Evolutionary conservation across 1,284 basidiomycete genomes (phyloP).

Genomic region (Mycena citricolor): DNA sequence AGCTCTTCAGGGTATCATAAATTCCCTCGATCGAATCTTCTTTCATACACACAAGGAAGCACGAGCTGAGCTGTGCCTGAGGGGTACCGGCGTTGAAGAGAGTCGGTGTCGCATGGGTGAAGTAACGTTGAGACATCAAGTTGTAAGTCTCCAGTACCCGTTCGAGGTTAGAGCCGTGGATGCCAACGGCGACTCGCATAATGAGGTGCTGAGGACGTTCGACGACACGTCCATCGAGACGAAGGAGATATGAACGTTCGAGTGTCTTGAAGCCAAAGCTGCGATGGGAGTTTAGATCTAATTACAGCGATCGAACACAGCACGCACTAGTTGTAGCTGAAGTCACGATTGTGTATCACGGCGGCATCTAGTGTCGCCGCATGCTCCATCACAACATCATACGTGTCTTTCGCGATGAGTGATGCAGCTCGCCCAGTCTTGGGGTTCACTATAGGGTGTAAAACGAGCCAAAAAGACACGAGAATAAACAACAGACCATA

Average conservation of each 20-base stretch:
- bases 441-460: conserved; percentile 78
- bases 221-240: conserved; percentile 92
- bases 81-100: conserved; percentile 99
- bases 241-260: conserved; percentile 95
- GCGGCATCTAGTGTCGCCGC: conserved; percentile 87
- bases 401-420: conserved; percentile 92
- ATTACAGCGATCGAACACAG: neutral
- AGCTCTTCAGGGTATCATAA: conserved; percentile 97
- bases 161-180: conserved; percentile 91
- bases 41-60: conserved; percentile 98
- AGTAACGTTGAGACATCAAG: conserved; percentile 95
- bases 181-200: conserved; percentile 99
- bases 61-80: conserved; percentile 92
- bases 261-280: conserved; percentile 99
- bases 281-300: conserved; percentile 12
- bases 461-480: conserved; percentile 3
- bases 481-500: conserved; percentile 63
- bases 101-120: conserved; percentile 98
- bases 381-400: conserved; percentile 82
- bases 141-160: conserved; percentile 91
- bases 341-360: conserved; percentile 98
- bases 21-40: conserved; percentile 99
- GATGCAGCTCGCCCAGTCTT: conserved; percentile 87
- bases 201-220: conserved; percentile 99
- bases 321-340: conserved; percentile 87